Conservation (phyloP, 2,329 filamentous ascomycete genomes). For the Exophiala bonariae region DNA sequence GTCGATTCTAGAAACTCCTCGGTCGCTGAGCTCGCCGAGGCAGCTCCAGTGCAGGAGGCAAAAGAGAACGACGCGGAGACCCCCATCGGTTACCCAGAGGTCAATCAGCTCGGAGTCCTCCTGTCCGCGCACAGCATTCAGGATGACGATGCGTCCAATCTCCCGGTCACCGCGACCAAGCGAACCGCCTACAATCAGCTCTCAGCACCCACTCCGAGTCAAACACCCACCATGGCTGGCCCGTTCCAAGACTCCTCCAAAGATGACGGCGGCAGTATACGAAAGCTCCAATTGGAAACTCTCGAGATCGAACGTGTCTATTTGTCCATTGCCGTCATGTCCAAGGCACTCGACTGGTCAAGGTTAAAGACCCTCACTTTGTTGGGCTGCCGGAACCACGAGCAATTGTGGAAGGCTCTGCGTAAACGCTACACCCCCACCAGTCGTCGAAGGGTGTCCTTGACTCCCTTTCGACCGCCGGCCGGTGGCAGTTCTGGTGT, state of each 20-base stretch:
- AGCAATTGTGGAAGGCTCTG: conserved; percentile 73
- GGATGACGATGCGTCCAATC: conserved; percentile 13
- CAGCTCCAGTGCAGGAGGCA: neutral
- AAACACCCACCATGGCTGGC: neutral
- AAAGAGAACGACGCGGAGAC: conserved; percentile 11
- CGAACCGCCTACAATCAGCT: conserved; percentile 1
- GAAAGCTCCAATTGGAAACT: conserved; percentile 66
- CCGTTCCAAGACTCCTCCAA: conserved; percentile 14
- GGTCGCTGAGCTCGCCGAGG: conserved; percentile 1
- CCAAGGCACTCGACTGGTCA: conserved; percentile 73
- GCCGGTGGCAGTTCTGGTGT: conserved; percentile 68
- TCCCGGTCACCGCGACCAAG: conserved; percentile 10
- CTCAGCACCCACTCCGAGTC: neutral
- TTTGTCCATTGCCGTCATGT: conserved; percentile 70
- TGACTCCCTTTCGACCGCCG: conserved; percentile 67
- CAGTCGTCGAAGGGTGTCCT: conserved; percentile 26
- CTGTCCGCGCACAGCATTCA: conserved; percentile 24
- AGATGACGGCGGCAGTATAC: conserved; percentile 41
- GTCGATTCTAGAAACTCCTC: conserved; percentile 2
- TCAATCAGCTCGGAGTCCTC: conserved; percentile 22
- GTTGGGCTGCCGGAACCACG: conserved; percentile 70
- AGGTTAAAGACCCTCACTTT: conserved; percentile 70
- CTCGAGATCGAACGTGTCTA: conserved; percentile 74
- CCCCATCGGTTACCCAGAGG: conserved; percentile 11
- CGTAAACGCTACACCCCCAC: conserved; percentile 60